Percentiles rank a stretch among this genome's conserved stretches.
Evolutionary conservation across 768 basidiomycete species (phyloP).

Genomic region (Hericium rajendrae): DNA sequence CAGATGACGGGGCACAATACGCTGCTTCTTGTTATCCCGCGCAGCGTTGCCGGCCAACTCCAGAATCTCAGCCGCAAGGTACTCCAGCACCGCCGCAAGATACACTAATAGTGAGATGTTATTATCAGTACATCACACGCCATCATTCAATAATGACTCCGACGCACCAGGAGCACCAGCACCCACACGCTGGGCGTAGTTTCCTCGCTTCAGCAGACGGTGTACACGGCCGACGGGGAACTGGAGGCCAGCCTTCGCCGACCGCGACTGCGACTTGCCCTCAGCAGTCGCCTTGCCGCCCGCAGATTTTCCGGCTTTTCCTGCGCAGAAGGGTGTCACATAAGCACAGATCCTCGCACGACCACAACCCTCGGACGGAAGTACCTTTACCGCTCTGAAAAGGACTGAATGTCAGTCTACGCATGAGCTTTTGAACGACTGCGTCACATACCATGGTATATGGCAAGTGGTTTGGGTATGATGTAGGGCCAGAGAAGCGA

Average conservation of each 20-base stretch:
- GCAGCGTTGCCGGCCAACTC: slow-evolving; percentile 86
- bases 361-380: neutral
- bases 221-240: slow-evolving; percentile 93
- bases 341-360: neutral
- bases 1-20: slow-evolving; percentile 89
- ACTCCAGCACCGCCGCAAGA: slow-evolving; percentile 85
- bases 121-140: neutral
- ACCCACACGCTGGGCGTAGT: slow-evolving; percentile 82
- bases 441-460: slow-evolving; percentile 3
- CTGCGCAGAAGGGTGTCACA: slow-evolving; percentile 3
- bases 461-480: neutral
- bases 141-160: neutral
- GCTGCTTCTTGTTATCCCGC: slow-evolving; percentile 80
- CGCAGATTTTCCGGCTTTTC: slow-evolving; percentile 34
- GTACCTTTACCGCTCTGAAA: slow-evolving; percentile 13
- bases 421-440: neutral
- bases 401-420: neutral
- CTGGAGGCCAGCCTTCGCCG: slow-evolving; percentile 69
- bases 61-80: slow-evolving; percentile 88
- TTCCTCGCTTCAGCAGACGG: slow-evolving; percentile 78
- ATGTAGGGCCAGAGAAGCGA: neutral
- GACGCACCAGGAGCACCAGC: slow-evolving; percentile 71
- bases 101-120: slow-evolving; percentile 43
- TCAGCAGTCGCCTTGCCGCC: slow-evolving; percentile 32
- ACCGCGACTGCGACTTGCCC: slow-evolving; percentile 56